Conservation (phyloP, 352 stramenopile species). For the Peronospora belbahrii region DNA sequence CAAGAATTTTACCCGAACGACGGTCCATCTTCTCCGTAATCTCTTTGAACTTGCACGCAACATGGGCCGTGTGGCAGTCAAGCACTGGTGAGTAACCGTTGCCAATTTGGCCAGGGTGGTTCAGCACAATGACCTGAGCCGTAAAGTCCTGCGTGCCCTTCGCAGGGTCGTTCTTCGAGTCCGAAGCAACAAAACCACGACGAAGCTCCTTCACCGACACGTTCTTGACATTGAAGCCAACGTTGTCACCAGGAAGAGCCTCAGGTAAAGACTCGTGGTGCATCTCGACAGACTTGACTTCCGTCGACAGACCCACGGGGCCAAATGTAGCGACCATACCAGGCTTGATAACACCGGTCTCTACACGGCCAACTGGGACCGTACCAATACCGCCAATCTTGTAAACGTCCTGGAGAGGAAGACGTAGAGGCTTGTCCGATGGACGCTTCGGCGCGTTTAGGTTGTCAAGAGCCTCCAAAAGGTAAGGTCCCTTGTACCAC, state of each 20-base stretch:
- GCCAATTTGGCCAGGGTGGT: constrained; percentile 90
- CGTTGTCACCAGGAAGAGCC: constrained; percentile 91
- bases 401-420: constrained; percentile 96
- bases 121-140: constrained; percentile 95
- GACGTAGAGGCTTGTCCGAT: constrained; percentile 91
- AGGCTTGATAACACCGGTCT: constrained; percentile 94
- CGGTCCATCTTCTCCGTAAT: constrained; percentile 97
- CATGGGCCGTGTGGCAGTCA: constrained; percentile 96
- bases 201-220: constrained; percentile 91
- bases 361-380: constrained; percentile 93
- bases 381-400: constrained; percentile 97
- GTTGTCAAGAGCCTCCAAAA: constrained; percentile 91
- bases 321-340: constrained; percentile 90
- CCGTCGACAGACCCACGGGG: constrained; percentile 82
- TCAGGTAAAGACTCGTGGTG: constrained; percentile 91
- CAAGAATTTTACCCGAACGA: constrained; percentile 91
- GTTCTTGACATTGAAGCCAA: constrained; percentile 98
- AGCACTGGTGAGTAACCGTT: constrained; percentile 93
- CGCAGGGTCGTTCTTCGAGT: constrained; percentile 91
- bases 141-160: constrained; percentile 82
- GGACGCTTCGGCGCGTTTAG: constrained; percentile 88
- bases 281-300: constrained; percentile 96
- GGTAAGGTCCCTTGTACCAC: constrained; percentile 92
- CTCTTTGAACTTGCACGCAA: constrained; percentile 91
- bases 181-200: constrained; percentile 91